Evolutionary conservation across 1,139 yeast genomes (phyloP).

Genomic region (Spencermartinsiella ligniputridi): DNA sequence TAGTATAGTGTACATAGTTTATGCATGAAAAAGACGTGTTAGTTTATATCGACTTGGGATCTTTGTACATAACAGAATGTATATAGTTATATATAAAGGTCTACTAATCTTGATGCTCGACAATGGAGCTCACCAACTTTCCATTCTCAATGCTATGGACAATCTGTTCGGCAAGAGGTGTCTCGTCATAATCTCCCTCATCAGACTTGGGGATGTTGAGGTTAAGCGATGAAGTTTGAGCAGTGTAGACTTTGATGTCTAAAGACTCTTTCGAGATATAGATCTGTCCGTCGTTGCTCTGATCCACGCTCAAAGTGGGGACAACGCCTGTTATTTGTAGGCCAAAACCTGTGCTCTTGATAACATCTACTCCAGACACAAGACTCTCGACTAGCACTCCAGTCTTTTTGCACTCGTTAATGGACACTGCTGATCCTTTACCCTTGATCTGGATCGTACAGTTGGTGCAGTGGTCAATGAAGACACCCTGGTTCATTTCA

Average conservation of each 20-base stretch:
- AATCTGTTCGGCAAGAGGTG: conserved; percentile 85
- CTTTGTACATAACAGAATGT: too few species aligned
- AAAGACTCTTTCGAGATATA: conserved; percentile 71
- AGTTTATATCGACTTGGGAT: too few species aligned
- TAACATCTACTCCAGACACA: conserved; percentile 83
- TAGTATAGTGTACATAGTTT: neutral
- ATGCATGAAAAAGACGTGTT: too few species aligned
- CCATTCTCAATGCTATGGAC: conserved; percentile 54
- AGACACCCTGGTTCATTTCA: conserved; percentile 82
- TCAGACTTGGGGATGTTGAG: conserved; percentile 64
- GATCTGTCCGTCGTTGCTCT: conserved; percentile 78
- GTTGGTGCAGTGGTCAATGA: conserved; percentile 74
- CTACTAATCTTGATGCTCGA: conserved; percentile 52
- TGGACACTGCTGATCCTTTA: conserved; percentile 81
- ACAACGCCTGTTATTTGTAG: conserved; percentile 75
- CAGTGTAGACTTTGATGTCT: conserved; percentile 71
- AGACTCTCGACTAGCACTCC: conserved; percentile 80
- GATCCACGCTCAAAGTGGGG: conserved; percentile 83
- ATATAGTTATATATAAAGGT: too few species aligned
- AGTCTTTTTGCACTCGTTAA: conserved; percentile 65
- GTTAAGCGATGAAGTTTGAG: conserved; percentile 80
- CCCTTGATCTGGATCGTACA: conserved; percentile 81
- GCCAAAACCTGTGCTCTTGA: conserved; percentile 77
- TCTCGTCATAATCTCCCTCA: conserved; percentile 62
- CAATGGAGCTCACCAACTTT: conserved; percentile 46